Evolutionary conservation across 192 early-diverging fungal genomes (phyloP).

Genomic region (Pilaira anomala): DNA sequence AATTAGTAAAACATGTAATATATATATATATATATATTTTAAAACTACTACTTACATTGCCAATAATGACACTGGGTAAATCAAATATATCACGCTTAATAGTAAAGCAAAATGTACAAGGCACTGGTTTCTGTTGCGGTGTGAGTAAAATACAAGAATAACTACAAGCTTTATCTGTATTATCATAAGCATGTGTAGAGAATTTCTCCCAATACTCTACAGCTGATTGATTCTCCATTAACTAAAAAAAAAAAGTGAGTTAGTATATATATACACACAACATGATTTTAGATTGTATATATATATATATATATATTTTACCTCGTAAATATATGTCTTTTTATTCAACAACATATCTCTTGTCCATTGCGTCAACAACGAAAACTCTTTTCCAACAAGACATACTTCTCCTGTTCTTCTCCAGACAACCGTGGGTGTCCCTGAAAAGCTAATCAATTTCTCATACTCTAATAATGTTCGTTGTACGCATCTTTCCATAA

Average conservation of each 20-base stretch:
- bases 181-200: constrained; percentile 88
- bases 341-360: constrained; percentile 76
- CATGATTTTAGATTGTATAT: neutral
- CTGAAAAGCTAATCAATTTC: constrained; percentile 90
- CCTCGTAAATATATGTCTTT: constrained; percentile 81
- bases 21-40: neutral
- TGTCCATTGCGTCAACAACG: constrained; percentile 88
- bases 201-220: constrained; percentile 97
- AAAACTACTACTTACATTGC: constrained; percentile 49
- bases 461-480: constrained; percentile 92
- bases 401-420: constrained; percentile 92
- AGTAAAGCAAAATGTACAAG: constrained; percentile 92
- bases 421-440: constrained; percentile 97
- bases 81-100: constrained; percentile 98
- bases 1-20: neutral
- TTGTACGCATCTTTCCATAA: constrained; percentile 97
- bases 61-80: constrained; percentile 84
- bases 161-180: constrained; percentile 85
- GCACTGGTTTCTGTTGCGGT: constrained; percentile 66
- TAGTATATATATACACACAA: neutral
- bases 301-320: constrained; percentile 6
- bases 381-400: constrained; percentile 95
- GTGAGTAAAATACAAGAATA: constrained; percentile 80
- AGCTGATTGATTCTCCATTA: constrained; percentile 91
- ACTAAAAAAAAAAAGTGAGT: constrained; percentile 37